Base-by-base conservation (phyloP, 768 basidiomycete species). In the Xanthoconium purpureum region DNA sequence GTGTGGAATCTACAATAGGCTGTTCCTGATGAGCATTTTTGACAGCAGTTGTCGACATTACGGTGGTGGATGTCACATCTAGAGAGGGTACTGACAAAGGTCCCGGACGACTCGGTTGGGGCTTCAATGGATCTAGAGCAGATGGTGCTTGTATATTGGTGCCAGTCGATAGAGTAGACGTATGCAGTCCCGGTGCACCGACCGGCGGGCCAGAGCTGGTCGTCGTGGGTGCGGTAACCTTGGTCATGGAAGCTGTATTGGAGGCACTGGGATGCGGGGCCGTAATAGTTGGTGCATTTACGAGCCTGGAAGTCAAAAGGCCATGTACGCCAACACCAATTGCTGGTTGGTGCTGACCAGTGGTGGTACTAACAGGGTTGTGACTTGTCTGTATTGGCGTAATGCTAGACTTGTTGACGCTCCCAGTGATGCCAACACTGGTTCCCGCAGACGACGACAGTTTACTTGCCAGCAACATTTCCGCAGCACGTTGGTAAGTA, bases 11-110 rank as follows among this genome's bases (percentile, higher is more conserved):
- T 57, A 53, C 20, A 13, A 43, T 36, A 7, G 54, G n/a, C 52
- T 56, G 62, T 48, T 73, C 70, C 24, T 66, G 58, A 40, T 59
- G 45, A 45, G 55, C 45, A 37, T 55, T 63, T 52, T 59, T 73
- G 39, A 47, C 46, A 52, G 51, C 18, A 43, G 42, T 38, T 44
- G 63, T 59, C 8, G 70, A 29, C 40, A 45, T 54, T 43, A 57
- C 24, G 24, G 55, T 50, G 17, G 43, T 42, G 38, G 62, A 18
- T 42, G 57, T 30, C 28, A 47, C 3, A 45, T 70, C 61, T 55
- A 57, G 47, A 33, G 61, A n/a, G 24, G 71, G 55, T 35, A 53
- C 52, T 12, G 46, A 51, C 15, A 50, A 46, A 32, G 51, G 51
- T 51, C 55, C 60, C 42, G 62, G 37, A 20, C 68, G 69, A 47